Evolutionary conservation across 495 filamentous ascomycete genomes (phyloP).

Genomic region (Hyaloscypha hepaticicola): DNA sequence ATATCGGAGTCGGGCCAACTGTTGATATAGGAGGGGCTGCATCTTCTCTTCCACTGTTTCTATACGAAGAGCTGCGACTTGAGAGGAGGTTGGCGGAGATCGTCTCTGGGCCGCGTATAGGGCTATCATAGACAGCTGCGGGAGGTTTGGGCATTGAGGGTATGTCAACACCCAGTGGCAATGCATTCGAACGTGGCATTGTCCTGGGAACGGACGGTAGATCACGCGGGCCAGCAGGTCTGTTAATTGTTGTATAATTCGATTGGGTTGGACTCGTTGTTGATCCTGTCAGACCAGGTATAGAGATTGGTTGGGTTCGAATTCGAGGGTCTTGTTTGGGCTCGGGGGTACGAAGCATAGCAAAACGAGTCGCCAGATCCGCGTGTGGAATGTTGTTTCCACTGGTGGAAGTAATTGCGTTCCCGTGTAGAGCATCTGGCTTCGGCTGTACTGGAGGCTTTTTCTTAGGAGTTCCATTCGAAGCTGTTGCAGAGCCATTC

Average conservation of each 20-base stretch:
- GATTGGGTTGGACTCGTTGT: background rate
- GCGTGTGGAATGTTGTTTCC: constrained; percentile 25
- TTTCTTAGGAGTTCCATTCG: constrained; percentile 14
- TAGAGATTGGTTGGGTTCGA: constrained; percentile 38
- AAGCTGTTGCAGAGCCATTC: background rate
- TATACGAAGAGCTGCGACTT: constrained; percentile 47
- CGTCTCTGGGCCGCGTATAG: constrained; percentile 43
- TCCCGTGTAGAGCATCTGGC: constrained; percentile 59
- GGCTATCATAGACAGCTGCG: constrained; percentile 78
- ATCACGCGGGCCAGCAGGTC: constrained; percentile 54
- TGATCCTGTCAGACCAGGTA: constrained; percentile 13
- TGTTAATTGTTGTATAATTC: constrained; percentile 16
- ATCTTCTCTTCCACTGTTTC: constrained; percentile 37
- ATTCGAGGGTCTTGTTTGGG: constrained; percentile 40
- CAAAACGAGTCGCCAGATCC: constrained; percentile 58
- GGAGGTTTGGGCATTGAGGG: constrained; percentile 70
- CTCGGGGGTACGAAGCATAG: constrained; percentile 47
- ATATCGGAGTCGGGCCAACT: constrained; percentile 23
- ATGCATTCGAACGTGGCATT: constrained; percentile 8
- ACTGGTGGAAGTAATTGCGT: constrained; percentile 36
- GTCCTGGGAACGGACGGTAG: constrained; percentile 52
- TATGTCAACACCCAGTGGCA: constrained; percentile 51
- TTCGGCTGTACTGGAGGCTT: constrained; percentile 63
- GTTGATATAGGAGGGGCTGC: constrained; percentile 41
- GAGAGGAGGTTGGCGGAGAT: constrained; percentile 53